These are phyloP conservation scores for Lipomyces orientalis DNA, from an alignment of 805 yeast genomes.

Conservation along the genomic window DNA sequence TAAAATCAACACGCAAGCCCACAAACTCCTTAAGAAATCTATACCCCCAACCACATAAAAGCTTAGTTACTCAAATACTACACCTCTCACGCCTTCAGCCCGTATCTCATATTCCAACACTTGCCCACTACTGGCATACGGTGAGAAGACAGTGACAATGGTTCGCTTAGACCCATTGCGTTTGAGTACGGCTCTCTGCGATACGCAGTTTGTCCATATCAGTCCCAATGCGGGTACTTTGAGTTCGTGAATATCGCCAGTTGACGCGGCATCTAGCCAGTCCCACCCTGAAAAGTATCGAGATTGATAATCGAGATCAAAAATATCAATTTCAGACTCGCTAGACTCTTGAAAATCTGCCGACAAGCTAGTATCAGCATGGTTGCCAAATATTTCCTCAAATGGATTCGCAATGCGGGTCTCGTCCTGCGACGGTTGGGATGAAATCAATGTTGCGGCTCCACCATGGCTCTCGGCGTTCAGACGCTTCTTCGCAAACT, in stretches of 20 bases:
- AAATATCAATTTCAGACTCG: constrained; percentile 41
- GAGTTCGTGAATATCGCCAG: constrained; percentile 28
- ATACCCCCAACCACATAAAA: background rate
- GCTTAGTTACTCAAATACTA: background rate
- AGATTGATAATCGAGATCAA: constrained; percentile 65
- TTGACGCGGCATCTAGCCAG: constrained; percentile 45
- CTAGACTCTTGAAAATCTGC: constrained; percentile 3
- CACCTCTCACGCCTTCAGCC: constrained; percentile 2
- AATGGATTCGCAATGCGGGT: background rate
- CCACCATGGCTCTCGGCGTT: constrained; percentile 4
- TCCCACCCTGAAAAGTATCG: constrained; percentile 84
- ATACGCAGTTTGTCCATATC: constrained; percentile 59
- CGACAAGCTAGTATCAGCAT: background rate
- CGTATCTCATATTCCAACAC: background rate
- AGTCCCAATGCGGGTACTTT: constrained; percentile 62
- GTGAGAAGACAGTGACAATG: constrained; percentile 52
- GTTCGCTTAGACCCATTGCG: constrained; percentile 42
- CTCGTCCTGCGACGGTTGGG: constrained; percentile 1
- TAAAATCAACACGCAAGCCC: background rate
- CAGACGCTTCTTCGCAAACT: constrained; percentile 14
- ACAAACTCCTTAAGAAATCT: background rate
- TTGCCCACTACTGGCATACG: constrained; percentile 33
- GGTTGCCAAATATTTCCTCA: constrained; percentile 6
- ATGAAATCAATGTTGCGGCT: constrained; percentile 8
- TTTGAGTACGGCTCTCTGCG: constrained; percentile 53